Conservation (phyloP, 2,329 filamentous ascomycete genomes). For the Diatrype stigma region DNA sequence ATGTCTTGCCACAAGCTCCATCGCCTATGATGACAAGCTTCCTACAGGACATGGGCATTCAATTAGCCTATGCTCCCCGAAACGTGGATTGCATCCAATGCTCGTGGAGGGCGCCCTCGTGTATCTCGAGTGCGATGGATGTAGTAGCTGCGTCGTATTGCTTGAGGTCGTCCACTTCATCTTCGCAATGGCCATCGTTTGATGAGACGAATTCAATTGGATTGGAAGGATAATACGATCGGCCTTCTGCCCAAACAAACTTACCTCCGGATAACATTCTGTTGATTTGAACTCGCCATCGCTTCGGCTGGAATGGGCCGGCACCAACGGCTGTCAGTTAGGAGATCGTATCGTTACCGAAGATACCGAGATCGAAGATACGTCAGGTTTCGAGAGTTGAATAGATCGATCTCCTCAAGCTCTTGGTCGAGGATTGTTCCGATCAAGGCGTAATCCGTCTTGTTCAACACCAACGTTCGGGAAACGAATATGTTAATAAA, state of each 20-base stretch:
- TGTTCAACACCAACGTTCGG: too few relatives aligned
- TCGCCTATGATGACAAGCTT: constrained; percentile 33
- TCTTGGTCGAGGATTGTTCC: too few relatives aligned
- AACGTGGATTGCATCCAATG: background rate
- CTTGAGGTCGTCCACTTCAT: too few relatives aligned
- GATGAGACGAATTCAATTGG: background rate
- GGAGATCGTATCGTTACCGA: constrained; percentile 2
- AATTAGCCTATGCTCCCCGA: background rate
- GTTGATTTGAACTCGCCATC: constrained; percentile 30
- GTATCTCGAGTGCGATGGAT: too few relatives aligned
- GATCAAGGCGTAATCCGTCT: too few relatives aligned
- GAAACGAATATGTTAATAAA: too few relatives aligned
- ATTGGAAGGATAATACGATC: background rate
- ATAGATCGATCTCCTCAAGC: too few relatives aligned
- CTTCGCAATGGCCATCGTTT: too few relatives aligned
- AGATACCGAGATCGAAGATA: too few relatives aligned
- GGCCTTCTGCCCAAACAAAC: constrained; percentile 5
- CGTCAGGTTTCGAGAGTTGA: too few relatives aligned
- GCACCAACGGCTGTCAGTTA: constrained; percentile 8
- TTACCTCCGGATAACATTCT: constrained; percentile 43
- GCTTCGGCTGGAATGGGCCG: constrained; percentile 14
- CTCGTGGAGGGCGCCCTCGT: too few relatives aligned
- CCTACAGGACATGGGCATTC: constrained; percentile 10
- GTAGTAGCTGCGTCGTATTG: too few relatives aligned
- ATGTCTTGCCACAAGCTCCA: constrained; percentile 97